These are phyloP conservation scores for Acrodontium crateriforme DNA, from an alignment of 2,329 filamentous ascomycete species.

Conservation along the genomic window DNA sequence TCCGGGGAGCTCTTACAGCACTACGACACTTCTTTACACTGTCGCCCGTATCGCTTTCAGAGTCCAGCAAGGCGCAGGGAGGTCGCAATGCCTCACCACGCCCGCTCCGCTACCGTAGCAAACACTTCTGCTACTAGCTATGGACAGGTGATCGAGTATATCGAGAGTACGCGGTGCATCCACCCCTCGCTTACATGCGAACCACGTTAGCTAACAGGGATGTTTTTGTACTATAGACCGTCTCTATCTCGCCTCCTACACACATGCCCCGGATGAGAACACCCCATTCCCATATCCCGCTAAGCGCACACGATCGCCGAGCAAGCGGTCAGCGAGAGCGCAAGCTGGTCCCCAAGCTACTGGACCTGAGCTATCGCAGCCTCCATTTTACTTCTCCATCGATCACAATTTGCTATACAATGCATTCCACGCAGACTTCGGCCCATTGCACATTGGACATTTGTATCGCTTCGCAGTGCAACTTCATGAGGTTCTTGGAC, in stretches of 20 bases:
- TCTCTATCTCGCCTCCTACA: slow-evolving; percentile 86
- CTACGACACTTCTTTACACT: no score
- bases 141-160: slow-evolving; percentile 91
- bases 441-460: slow-evolving; percentile 92
- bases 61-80: slow-evolving; percentile 1
- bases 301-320: slow-evolving; percentile 49
- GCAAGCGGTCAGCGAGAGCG: slow-evolving; percentile 57
- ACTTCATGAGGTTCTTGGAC: slow-evolving; percentile 87
- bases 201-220: slow-evolving; percentile 6
- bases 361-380: slow-evolving; percentile 38
- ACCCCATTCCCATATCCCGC: slow-evolving; percentile 75
- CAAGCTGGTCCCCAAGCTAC: slow-evolving; percentile 27
- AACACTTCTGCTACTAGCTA: slow-evolving; percentile 39
- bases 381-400: slow-evolving; percentile 89
- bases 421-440: slow-evolving; percentile 96
- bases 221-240: slow-evolving; percentile 49
- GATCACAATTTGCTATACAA: slow-evolving; percentile 82
- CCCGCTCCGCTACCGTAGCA: slow-evolving; percentile 13
- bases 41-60: no score
- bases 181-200: slow-evolving; percentile 1
- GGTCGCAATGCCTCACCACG: slow-evolving; percentile 18
- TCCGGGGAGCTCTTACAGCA: no score
- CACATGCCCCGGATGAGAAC: slow-evolving; percentile 62
- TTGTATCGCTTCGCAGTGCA: slow-evolving; percentile 92
- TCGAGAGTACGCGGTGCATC: slow-evolving; percentile 55